A percentile compares a stretch with the other conserved stretches of the same genome.
phyloP scores from a whole-genome alignment of 805 yeast species.

The Pichia deserticola region DNA sequence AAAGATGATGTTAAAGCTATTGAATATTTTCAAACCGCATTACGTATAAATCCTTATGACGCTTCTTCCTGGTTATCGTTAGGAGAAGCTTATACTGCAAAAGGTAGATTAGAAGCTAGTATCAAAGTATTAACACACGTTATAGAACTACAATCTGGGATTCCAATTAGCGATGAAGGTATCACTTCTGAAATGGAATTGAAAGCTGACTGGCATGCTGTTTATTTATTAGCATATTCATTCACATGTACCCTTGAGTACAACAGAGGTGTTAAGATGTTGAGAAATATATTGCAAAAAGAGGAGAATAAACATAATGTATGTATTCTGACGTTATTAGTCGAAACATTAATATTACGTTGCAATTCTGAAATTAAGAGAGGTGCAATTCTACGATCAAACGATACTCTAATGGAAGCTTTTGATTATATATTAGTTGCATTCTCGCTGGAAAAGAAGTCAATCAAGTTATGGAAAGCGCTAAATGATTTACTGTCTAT shows the following conservation, averaged over 20 bases:
- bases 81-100: slow-evolving; percentile 88
- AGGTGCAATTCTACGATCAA: slow-evolving; percentile 66
- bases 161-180: not conserved
- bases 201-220: slow-evolving; percentile 46
- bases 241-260: slow-evolving; percentile 58
- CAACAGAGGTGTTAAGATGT: slow-evolving; percentile 46
- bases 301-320: slow-evolving; percentile 21
- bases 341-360: slow-evolving; percentile 49
- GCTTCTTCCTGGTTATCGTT: slow-evolving; percentile 84
- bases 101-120: slow-evolving; percentile 86
- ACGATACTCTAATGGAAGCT: slow-evolving; percentile 36
- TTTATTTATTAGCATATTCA: slow-evolving; percentile 61
- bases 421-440: slow-evolving; percentile 23
- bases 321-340: slow-evolving; percentile 43
- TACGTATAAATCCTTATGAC: slow-evolving; percentile 62
- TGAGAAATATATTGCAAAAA: slow-evolving; percentile 34
- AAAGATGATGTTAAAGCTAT: slow-evolving; percentile 75
- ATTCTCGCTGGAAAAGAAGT: slow-evolving; percentile 19
- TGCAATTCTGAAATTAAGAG: slow-evolving; percentile 43
- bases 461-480: slow-evolving; percentile 60
- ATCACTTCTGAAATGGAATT: slow-evolving; percentile 10
- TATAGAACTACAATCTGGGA: slow-evolving; percentile 39
- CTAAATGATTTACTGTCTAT: slow-evolving; percentile 51
- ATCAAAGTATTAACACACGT: slow-evolving; percentile 72
- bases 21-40: slow-evolving; percentile 80